Percentiles rank a stretch among this genome's conserved stretches.
Evolutionary conservation across 345 rosid genomes (phyloP).

Genomic region (Linum trigynum): DNA sequence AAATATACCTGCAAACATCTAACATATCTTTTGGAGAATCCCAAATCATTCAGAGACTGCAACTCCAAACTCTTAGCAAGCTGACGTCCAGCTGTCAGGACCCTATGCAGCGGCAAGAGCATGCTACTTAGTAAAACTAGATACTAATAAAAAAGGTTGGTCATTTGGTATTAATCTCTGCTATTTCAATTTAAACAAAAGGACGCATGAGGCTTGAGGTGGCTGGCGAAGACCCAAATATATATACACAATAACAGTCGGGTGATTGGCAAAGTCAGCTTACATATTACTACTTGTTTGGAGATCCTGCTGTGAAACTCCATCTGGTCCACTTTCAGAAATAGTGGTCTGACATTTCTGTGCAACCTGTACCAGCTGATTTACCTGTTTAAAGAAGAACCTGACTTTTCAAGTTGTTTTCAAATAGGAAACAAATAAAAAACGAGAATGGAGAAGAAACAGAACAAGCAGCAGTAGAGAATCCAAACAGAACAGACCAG

Average conservation of each 20-base stretch:
- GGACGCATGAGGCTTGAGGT: too few relatives aligned
- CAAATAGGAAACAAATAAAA: neutral
- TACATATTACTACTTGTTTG: constrained; percentile 92
- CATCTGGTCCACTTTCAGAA: constrained; percentile 82
- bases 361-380: constrained; percentile 85
- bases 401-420: constrained; percentile 1
- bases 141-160: neutral
- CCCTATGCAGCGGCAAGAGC: constrained; percentile 37
- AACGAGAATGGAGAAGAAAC: too few relatives aligned
- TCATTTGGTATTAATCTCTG: neutral
- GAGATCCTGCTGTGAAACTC: constrained; percentile 77
- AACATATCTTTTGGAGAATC: constrained; percentile 93
- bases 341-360: constrained; percentile 93
- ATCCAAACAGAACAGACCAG: too few relatives aligned
- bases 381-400: constrained; percentile 40
- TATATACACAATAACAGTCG: neutral
- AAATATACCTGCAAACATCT: constrained; percentile 82
- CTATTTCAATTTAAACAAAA: too few relatives aligned
- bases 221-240: too few relatives aligned
- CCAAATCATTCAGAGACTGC: constrained; percentile 81
- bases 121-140: too few relatives aligned
- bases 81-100: constrained; percentile 80
- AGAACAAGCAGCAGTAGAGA: too few relatives aligned
- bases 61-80: constrained; percentile 82
- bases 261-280: constrained; percentile 18